phyloP scores from a whole-genome alignment of 345 rosid species.

The Hibiscus mutabilis region DNA sequence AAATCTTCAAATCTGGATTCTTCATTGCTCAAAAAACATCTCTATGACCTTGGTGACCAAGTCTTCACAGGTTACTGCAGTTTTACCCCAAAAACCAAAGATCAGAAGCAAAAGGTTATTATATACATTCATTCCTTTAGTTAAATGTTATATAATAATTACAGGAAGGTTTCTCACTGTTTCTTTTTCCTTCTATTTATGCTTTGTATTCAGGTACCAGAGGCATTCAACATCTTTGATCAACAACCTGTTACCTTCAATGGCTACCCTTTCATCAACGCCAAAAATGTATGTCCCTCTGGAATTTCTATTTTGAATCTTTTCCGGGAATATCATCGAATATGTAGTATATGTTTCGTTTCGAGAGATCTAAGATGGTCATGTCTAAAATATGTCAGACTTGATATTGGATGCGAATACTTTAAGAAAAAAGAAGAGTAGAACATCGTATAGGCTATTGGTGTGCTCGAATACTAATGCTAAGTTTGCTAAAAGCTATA shows the following conservation, averaged over 20 bases:
- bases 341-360: neutral
- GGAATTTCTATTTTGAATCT: neutral
- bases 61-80: slow-evolving; percentile 65
- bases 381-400: neutral
- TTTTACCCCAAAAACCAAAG: slow-evolving; percentile 37
- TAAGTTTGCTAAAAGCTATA: too few relatives aligned
- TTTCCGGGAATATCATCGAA: neutral
- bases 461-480: too few relatives aligned
- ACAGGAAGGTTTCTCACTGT: neutral
- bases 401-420: neutral
- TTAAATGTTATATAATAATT: neutral
- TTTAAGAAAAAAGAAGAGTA: neutral
- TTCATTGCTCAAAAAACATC: slow-evolving; percentile 51
- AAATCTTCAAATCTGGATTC: slow-evolving; percentile 45
- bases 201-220: slow-evolving; percentile 44
- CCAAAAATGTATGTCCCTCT: slow-evolving; percentile 56
- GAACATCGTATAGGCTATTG: neutral
- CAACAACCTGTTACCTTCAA: slow-evolving; percentile 33
- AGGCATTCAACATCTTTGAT: slow-evolving; percentile 76
- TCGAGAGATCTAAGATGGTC: neutral
- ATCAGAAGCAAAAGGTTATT: slow-evolving; percentile 44
- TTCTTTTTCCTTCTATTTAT: neutral
- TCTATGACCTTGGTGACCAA: slow-evolving; percentile 77
- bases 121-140: neutral
- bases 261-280: slow-evolving; percentile 31